phyloP scores from a whole-genome alignment of 2,329 filamentous ascomycete genomes.

The Talaromyces sp. region DNA sequence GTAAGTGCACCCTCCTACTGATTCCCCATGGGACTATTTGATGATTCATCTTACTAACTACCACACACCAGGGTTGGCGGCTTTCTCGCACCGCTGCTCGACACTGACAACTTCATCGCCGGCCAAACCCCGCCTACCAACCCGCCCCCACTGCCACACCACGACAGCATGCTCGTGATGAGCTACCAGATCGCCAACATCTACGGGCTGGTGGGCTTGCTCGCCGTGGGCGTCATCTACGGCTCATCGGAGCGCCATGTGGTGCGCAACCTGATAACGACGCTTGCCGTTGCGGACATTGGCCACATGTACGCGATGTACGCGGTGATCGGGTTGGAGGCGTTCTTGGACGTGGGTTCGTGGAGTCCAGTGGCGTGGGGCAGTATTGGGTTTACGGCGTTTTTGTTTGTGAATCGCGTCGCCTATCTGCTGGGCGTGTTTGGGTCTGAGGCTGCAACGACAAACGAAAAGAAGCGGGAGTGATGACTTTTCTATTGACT shows the following conservation, averaged over 20 bases:
- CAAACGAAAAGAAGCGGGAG: slow-evolving; percentile 12
- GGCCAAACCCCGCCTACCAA: slow-evolving; percentile 50
- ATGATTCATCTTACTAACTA: background rate
- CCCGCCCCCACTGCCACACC: slow-evolving; percentile 22
- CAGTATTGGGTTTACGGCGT: slow-evolving; percentile 61
- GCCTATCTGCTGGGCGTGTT: slow-evolving; percentile 57
- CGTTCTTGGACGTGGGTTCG: slow-evolving; percentile 46
- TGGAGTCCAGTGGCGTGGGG: slow-evolving; percentile 73
- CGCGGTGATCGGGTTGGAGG: slow-evolving; percentile 52
- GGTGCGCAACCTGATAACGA: slow-evolving; percentile 61
- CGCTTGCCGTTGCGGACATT: slow-evolving; percentile 60
- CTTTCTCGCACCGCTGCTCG: slow-evolving; percentile 50
- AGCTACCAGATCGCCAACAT: slow-evolving; percentile 65
- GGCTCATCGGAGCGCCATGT: slow-evolving; percentile 61
- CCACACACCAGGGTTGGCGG: slow-evolving; percentile 56
- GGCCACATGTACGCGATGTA: slow-evolving; percentile 62
- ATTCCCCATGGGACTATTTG: background rate
- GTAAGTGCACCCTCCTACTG: slow-evolving; percentile 38
- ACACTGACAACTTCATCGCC: slow-evolving; percentile 58
- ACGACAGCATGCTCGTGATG: slow-evolving; percentile 47
- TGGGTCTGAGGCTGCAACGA: slow-evolving; percentile 34
- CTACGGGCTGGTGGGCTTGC: slow-evolving; percentile 60
- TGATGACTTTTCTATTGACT: background rate
- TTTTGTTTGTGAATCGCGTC: slow-evolving; percentile 53
- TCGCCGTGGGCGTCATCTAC: slow-evolving; percentile 60